phyloP scores from a whole-genome alignment of 352 stramenopile species.

The Aphanomyces astaci region DNA sequence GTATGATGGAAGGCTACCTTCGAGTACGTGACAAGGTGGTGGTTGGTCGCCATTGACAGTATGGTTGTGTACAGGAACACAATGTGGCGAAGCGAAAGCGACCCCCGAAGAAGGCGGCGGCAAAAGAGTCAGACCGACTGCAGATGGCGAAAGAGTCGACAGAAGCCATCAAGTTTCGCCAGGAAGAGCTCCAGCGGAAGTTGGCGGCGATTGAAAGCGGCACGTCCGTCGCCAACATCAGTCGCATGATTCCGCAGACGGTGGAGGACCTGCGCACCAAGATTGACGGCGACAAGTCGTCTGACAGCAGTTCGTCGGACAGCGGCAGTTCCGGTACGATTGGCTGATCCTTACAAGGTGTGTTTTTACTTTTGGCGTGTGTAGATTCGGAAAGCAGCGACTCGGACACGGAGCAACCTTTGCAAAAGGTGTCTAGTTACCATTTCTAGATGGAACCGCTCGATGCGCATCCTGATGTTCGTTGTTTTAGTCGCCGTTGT shows the following conservation, averaged over 20 bases:
- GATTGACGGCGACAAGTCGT: slow-evolving; percentile 28
- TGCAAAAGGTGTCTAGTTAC: slow-evolving; percentile 77
- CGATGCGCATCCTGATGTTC: slow-evolving; percentile 21
- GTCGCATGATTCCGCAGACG: background rate
- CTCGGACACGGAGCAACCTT: slow-evolving; percentile 58
- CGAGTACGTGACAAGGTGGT: slow-evolving; percentile 48
- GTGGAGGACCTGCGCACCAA: slow-evolving; percentile 32
- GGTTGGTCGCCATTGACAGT: slow-evolving; percentile 1
- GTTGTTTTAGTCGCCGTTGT: slow-evolving; percentile 39
- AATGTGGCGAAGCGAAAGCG: slow-evolving; percentile 78
- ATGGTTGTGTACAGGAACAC: slow-evolving; percentile 50
- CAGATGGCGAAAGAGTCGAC: slow-evolving; percentile 79
- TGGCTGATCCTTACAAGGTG: slow-evolving; percentile 55
- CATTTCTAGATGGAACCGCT: slow-evolving; percentile 27
- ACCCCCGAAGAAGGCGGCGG: slow-evolving; percentile 29
- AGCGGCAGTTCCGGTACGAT: slow-evolving; percentile 19
- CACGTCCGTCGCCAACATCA: slow-evolving; percentile 1
- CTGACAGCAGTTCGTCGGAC: slow-evolving; percentile 21
- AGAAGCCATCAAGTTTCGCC: slow-evolving; percentile 55
- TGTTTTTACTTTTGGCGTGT: slow-evolving; percentile 40
- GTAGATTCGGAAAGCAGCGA: slow-evolving; percentile 66
- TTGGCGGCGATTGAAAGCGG: slow-evolving; percentile 64
- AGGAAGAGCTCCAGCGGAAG: slow-evolving; percentile 74
- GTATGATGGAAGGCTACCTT: slow-evolving; percentile 86
- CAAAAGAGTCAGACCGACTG: slow-evolving; percentile 40